Base-by-base conservation (phyloP, 768 basidiomycete species). In the Lactarius quietus region DNA sequence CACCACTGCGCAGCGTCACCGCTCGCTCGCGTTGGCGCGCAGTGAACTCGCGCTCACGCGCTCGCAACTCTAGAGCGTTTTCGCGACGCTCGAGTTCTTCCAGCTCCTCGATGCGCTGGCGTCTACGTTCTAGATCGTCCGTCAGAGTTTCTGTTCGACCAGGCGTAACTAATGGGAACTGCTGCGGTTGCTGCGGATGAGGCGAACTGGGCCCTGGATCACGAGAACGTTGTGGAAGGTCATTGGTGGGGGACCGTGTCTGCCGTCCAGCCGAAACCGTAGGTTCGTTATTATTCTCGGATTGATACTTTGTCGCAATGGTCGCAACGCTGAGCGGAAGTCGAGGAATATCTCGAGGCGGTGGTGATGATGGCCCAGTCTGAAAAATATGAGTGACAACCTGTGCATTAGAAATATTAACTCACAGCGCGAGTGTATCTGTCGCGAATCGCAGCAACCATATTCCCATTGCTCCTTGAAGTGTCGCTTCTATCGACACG, bases 381-480 rank as follows among this genome's bases (percentile, higher is more conserved):
- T 86, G 65, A 12, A 61, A 57, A 10, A 41, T n/a, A 41, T 66
- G 23, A 38, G 57, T 28, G 51, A 26, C 33, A n/a, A 12, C 23
- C 15, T 14, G 28, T 20, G 10, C 35, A n/a, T 18, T 1, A 12
- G 52, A 51, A 38, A 41, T 18, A 65, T 48, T 45, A 15, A 78
- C 86, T 52, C 69, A 90, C 89, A 62, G 74, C 78, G 48, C 76
- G 80, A 26, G 83, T 80, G 68, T 88, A 91, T 57, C 83, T 83
- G 71, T 82, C 83, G 52, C 86, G 81, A 80, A 93, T 85, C 2
- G 84, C 83, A 51, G 89, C 86, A 53, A 92, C 89, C 29, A 87
- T 76, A 69, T 83, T 85, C 15, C 82, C 83, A 56, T 71, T 81
- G 66, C 83, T 86, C 45, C 74, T 79, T 7, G 79, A 80, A 3